phyloP scores from a whole-genome alignment of 2,329 filamentous ascomycete genomes.

The Neurospora crassa region DNA sequence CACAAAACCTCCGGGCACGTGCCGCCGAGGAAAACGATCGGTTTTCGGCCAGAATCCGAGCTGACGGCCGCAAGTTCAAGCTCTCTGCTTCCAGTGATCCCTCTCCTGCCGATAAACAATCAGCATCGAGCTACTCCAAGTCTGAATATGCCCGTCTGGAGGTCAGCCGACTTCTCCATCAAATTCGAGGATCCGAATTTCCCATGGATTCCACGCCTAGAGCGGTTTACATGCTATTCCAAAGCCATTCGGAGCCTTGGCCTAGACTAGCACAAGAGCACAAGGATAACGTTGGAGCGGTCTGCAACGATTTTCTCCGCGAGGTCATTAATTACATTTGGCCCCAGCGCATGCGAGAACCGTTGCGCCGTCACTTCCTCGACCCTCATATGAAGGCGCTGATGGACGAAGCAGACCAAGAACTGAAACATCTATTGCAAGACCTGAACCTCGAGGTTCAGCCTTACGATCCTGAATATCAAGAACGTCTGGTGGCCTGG shows the following conservation, averaged over 20 bases:
- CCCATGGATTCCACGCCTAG: slow-evolving; percentile 43
- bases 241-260: slow-evolving; percentile 44
- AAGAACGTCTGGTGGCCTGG: slow-evolving; percentile 39
- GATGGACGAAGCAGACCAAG: slow-evolving; percentile 35
- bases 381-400: slow-evolving; percentile 38
- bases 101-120: not conserved
- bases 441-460: slow-evolving; percentile 44
- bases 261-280: slow-evolving; percentile 41
- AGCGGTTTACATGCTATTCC: slow-evolving; percentile 44
- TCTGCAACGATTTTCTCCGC: slow-evolving; percentile 43
- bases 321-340: slow-evolving; percentile 42
- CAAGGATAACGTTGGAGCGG: slow-evolving; percentile 43
- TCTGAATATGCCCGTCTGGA: slow-evolving; percentile 38
- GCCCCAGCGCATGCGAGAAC: slow-evolving; percentile 41
- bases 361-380: slow-evolving; percentile 38
- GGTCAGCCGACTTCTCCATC: slow-evolving; percentile 38
- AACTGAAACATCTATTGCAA: slow-evolving; percentile 35
- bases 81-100: slow-evolving; percentile 22
- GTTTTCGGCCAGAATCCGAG: slow-evolving; percentile 37
- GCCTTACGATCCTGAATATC: slow-evolving; percentile 44
- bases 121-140: slow-evolving; percentile 28
- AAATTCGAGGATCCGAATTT: slow-evolving; percentile 43
- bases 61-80: slow-evolving; percentile 39
- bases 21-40: slow-evolving; percentile 42
- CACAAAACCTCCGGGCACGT: slow-evolving; percentile 41